Evolutionary conservation across 805 yeast genomes (phyloP), one percentile per base, ranked within the genome.

Genomic region (Tetrapisispora arboricola): DNA sequence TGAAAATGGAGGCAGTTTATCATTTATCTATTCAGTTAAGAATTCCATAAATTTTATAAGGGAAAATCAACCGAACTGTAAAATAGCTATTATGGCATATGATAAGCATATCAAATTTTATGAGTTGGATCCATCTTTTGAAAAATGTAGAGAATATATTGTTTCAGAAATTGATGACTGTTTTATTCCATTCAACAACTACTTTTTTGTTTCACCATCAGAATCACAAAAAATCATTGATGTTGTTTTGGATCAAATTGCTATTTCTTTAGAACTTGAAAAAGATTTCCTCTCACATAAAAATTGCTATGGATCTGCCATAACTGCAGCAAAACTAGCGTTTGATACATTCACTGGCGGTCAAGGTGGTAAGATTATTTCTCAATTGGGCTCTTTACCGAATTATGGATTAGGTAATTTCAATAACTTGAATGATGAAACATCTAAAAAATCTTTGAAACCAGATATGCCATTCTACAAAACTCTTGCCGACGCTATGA

Each of bases 281-380:
- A 57, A 49, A 34, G 50, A 44, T 29, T 38, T 44, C 21, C 63
- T 55, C 37, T 49, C 50, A 15, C 53, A 54, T 36, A 88, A 81
- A 48, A 80, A 85, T 0, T 78, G 86, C 22, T 82, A 75, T 54
- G 94, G 96, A 0, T 75, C 84, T 3, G 96, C 94, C 0, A 60
- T 86, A 26, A 68, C 77, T 41, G 76, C 80, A 2, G 90, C 94
- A 0, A 64, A 70, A 49, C 55, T 73, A 39, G 78, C 86, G 6
- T 65, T 87, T 21, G 70, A 70, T 33, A 61, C 65, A 18, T 71
- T 70, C 26, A 58, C 67, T 6, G 51, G 51, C 3, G 57, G 63
- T 2, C 95, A 92, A 8, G 92, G 92, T 46, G 98, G 97, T 44
- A 84, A 88, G 50, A 78, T 90, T 26, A 72, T 81, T 18, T 72